Percentiles rank a stretch among this genome's conserved stretches.
Conservation (phyloP, 1,139 yeast species). For the Hyphopichia buzzinii region DNA sequence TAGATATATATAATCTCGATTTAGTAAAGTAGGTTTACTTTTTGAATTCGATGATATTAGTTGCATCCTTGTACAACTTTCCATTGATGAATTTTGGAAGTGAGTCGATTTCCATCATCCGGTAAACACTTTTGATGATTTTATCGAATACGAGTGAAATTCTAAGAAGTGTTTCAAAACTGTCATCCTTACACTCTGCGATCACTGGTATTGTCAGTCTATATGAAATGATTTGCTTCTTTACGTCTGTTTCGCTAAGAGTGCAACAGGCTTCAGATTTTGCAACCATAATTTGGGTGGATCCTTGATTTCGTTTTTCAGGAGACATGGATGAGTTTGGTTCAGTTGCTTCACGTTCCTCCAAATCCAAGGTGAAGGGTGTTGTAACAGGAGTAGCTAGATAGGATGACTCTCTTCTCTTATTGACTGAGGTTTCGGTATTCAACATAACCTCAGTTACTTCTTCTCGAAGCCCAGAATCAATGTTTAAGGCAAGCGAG, state of each 20-base stretch:
- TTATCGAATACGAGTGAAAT: conserved; percentile 37
- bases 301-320: not conserved
- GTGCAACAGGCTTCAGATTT: not conserved
- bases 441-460: conserved; percentile 45
- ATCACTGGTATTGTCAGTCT: conserved; percentile 15
- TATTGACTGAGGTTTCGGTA: not conserved
- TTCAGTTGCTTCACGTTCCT: not conserved
- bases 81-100: conserved; percentile 62
- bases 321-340: not conserved
- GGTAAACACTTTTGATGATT: conserved; percentile 48
- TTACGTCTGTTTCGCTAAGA: not conserved
- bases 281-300: not conserved
- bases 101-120: conserved; percentile 71
- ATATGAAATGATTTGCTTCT: not conserved
- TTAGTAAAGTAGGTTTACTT: not conserved
- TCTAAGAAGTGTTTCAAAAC: conserved; percentile 30
- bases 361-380: not conserved
- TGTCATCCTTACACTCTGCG: conserved; percentile 17
- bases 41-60: conserved; percentile 10
- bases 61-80: conserved; percentile 17
- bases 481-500: conserved; percentile 70
- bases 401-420: not conserved
- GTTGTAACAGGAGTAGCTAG: not conserved
- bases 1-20: conserved; percentile 3
- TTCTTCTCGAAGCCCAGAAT: conserved; percentile 50